A percentile compares a stretch with the other conserved stretches of the same genome.
These are phyloP conservation scores for Mrakia frigida DNA, from an alignment of 768 basidiomycete species.

Conservation along the genomic window DNA sequence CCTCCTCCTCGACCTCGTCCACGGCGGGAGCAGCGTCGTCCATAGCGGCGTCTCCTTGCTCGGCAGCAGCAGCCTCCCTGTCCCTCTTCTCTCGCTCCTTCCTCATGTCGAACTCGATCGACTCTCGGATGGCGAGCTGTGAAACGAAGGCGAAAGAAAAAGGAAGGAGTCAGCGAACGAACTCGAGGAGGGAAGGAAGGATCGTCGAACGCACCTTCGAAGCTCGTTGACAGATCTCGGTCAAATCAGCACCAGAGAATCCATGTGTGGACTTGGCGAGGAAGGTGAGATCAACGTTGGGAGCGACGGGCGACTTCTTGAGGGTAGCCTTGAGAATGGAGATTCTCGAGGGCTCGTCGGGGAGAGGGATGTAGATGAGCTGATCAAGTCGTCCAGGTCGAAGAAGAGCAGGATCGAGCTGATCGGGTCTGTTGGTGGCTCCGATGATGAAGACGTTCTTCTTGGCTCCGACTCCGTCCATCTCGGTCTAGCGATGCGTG, in stretches of 20 bases:
- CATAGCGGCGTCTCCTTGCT: conserved; percentile 52
- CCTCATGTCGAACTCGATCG: conserved; percentile 87
- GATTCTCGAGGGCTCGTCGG: conserved; percentile 84
- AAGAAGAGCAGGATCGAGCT: conserved; percentile 85
- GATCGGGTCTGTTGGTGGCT: conserved; percentile 93
- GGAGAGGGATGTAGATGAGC: conserved; percentile 97
- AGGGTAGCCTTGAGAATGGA: conserved; percentile 87
- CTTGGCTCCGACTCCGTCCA: conserved; percentile 98
- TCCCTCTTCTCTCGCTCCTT: conserved; percentile 70
- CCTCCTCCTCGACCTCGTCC: conserved; percentile 54
- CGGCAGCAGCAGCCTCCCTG: conserved; percentile 67
- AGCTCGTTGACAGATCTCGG: conserved; percentile 97
- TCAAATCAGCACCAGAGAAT: conserved; percentile 98
- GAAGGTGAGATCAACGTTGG: conserved; percentile 75
- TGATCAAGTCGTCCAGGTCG: conserved; percentile 99
- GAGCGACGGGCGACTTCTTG: conserved; percentile 82
- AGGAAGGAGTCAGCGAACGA: background rate
- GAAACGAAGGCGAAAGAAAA: background rate
- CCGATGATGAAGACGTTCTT: conserved; percentile 95
- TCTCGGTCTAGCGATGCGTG: conserved; percentile 80
- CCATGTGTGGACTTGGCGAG: conserved; percentile 90
- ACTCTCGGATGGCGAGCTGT: conserved; percentile 58
- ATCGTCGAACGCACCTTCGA: conserved; percentile 62
- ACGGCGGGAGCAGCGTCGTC: conserved; percentile 47
- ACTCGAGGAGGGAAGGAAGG: background rate